Base-by-base conservation (phyloP, 768 basidiomycete genomes). In the Sistotremastrum niveocremeum region DNA sequence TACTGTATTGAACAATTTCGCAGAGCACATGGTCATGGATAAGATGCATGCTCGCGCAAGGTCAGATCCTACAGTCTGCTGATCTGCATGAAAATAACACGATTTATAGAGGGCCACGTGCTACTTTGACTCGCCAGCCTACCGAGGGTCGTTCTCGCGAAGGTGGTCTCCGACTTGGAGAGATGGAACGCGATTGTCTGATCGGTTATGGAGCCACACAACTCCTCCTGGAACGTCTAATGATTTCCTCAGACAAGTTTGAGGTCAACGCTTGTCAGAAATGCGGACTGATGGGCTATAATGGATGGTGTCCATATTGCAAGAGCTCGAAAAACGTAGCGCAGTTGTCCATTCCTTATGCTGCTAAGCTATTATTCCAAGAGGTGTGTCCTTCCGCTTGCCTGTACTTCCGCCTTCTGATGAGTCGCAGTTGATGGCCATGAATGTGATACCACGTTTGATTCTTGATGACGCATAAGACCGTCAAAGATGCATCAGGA, bases 11-110 rank as follows among this genome's bases (percentile, higher is more conserved):
- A 20, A 20, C 20, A 20, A 20, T 34, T 0, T 12, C 41, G 37
- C 53, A 85, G 81, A 93, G 69, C 93, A 94, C 67, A 98, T 98
- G 94, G 94, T 98, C 43, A 85, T 97, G 82, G 95, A 99, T 72
- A 99, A 99, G 72, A 99, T 99, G 95, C 95, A 99, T 56, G 95
- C 95, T 53, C 82, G 95, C 48, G 91, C 95, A 43, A 83, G 89
- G 88, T 82, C 61, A 55, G 71, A 56, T 43, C 46, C 44, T 35
- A 30, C 29, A 37, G 33, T 43, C 39, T 44, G 44, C 42, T 46
- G 11, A 36, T 30, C 42, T 20, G 34, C 45, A 9, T 44, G 9
- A 20, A 36, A 9, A 5, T 33, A 41, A 33, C 41, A 33, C 2
- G 7, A 41, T 31, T 3, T 36, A 29, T 60, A 91, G 88, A 57